phyloP scores from a whole-genome alignment of 805 yeast genomes.

The Brettanomyces anomalus region DNA sequence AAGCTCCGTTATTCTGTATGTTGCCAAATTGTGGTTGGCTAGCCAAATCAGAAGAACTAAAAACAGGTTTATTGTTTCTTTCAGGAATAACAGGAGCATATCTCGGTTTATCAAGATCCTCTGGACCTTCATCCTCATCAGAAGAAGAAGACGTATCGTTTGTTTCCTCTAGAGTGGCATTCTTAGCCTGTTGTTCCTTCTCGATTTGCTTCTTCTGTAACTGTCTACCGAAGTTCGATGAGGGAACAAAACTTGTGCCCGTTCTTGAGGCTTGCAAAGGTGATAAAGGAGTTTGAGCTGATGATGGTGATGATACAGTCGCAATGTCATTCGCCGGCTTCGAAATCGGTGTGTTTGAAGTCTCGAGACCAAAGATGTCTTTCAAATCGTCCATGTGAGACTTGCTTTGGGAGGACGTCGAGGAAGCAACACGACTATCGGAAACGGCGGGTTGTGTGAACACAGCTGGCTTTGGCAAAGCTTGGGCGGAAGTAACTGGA shows the following conservation, averaged over 20 bases:
- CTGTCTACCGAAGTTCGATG: constrained; percentile 79
- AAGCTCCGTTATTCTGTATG: constrained; percentile 3
- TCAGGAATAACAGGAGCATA: constrained; percentile 23
- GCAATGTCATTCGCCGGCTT: too few species aligned
- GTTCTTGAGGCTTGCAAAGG: constrained; percentile 3
- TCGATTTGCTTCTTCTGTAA: constrained; percentile 30
- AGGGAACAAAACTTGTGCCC: constrained; percentile 55
- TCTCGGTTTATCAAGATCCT: constrained; percentile 20
- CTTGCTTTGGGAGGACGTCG: constrained; percentile 13
- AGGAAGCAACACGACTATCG: constrained; percentile 5
- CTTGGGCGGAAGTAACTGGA: not conserved
- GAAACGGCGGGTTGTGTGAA: not conserved
- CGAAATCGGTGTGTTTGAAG: not conserved
- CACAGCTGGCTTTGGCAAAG: not conserved
- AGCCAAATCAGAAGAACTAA: constrained; percentile 11
- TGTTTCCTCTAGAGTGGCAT: constrained; percentile 4
- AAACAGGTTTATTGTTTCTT: constrained; percentile 26
- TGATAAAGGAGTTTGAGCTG: not conserved
- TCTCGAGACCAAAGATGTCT: constrained; percentile 39
- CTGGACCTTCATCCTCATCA: constrained; percentile 30
- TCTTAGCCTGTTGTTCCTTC: constrained; percentile 9
- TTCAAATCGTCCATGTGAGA: constrained; percentile 59
- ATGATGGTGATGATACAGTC: not conserved
- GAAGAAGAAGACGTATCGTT: constrained; percentile 20
- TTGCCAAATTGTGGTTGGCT: not conserved